These are phyloP conservation scores for Pachyrhizus erosus DNA, from an alignment of 306 rosid genomes.

Conservation along the genomic window DNA sequence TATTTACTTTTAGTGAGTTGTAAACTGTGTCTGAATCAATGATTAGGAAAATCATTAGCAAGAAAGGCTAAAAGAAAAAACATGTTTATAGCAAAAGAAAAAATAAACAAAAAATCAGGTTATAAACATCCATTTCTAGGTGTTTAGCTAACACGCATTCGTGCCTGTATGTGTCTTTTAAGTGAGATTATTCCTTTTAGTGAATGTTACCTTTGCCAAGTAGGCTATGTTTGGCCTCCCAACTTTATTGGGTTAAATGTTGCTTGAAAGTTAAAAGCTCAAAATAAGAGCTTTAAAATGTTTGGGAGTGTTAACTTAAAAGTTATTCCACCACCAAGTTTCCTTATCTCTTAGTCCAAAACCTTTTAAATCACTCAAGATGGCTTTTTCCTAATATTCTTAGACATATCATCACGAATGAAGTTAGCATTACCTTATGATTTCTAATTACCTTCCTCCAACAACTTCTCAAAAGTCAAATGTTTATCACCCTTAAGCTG, in stretches of 20 bases:
- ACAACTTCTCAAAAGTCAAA: background rate
- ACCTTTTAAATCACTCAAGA: background rate
- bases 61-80: background rate
- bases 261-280: background rate
- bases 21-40: constrained; percentile 52
- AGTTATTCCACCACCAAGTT: background rate
- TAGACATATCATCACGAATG: background rate
- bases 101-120: constrained; percentile 3
- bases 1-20: constrained; percentile 52
- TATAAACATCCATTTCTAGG: background rate
- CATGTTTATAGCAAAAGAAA: constrained; percentile 18
- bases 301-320: background rate
- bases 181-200: background rate
- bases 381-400: background rate
- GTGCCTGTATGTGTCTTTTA: background rate
- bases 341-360: background rate
- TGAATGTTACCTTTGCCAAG: constrained; percentile 25
- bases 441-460: background rate
- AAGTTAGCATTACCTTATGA: background rate
- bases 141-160: constrained; percentile 20
- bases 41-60: constrained; percentile 48
- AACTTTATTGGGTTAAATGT: background rate
- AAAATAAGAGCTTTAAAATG: background rate
- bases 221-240: background rate
- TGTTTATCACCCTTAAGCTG: background rate